phyloP scores from a whole-genome alignment of 2,329 filamentous ascomycete genomes.

The Fusarium globosum region DNA sequence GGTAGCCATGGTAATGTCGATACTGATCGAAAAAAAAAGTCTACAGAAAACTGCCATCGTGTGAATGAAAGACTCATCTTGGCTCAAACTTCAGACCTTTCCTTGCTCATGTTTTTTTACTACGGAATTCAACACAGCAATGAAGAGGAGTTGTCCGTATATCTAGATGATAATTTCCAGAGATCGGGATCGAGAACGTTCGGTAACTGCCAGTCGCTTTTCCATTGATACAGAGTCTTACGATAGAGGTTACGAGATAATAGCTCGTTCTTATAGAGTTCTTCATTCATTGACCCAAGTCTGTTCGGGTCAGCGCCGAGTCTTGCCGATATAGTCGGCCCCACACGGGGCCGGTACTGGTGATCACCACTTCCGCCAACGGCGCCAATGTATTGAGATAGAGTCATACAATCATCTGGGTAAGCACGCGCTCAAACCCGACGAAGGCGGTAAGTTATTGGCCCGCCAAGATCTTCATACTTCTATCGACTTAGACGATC shows the following conservation, averaged over 20 bases:
- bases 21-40: background rate
- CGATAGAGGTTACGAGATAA: background rate
- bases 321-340: background rate
- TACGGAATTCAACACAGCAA: background rate
- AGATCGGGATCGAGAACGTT: background rate
- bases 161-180: background rate
- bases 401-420: background rate
- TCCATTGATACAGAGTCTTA: too few relatives aligned
- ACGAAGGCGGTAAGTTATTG: background rate
- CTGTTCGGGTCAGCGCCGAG: too few relatives aligned
- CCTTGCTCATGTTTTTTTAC: background rate
- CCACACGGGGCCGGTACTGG: background rate
- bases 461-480: too few relatives aligned
- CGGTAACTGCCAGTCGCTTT: background rate
- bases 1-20: background rate
- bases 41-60: background rate
- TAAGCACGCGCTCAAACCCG: background rate
- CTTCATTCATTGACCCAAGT: background rate
- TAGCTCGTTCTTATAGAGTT: background rate
- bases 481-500: background rate
- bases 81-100: background rate
- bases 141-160: background rate
- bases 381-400: background rate
- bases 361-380: background rate
- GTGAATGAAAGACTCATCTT: background rate